Evolutionary conservation across 768 basidiomycete genomes (phyloP), one percentile per base, ranked within the genome.

Genomic region (Tricholoma matsutake): DNA sequence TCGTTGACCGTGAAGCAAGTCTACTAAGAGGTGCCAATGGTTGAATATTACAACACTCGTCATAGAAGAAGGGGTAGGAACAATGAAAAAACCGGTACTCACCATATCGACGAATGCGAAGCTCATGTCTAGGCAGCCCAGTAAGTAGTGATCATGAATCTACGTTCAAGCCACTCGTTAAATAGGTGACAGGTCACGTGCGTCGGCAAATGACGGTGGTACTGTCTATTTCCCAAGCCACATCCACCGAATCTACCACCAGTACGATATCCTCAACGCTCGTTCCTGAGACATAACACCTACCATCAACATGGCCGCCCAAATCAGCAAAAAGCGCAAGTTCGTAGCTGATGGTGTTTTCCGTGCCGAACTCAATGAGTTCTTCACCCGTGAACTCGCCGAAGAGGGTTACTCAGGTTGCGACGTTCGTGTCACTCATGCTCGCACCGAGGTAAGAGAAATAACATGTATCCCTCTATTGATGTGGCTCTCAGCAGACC

Each of bases 351-450:
- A 97, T 75, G 96, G 96, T 88, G 96, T 98, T 60, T 96, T 96
- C 86, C 94, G 94, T 75, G 97, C 97, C 68, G 97, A 99, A 81
- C 86, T 99, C 76, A 94, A 94, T 74, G 97, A 99, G 79, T 98
- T 99, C 86, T 97, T 98, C 78, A 93, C 88, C 62, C 89, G 95
- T 68, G 96, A 98, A 79, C 92, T 98, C 70, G 92, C 97, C 58
- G 96, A 96, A 79, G 97, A 99, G 79, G 96, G 96, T 69, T 99
- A 98, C 86, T 98, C 97, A 79, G 97, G 97, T 58, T 99, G 97
- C 78, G 97, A 99, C 79, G 97, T 99, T 76, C 94, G 97, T 72
- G 96, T 98, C 64, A 98, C 97, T 67, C 96, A 98, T 76, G 96
- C 96, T 64, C 92, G 96, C 72, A 99, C 97, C 69, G 97, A 99